These are phyloP conservation scores for Aspergillus brasiliensis DNA, from an alignment of 2,329 filamentous ascomycete species.

Conservation along the genomic window DNA sequence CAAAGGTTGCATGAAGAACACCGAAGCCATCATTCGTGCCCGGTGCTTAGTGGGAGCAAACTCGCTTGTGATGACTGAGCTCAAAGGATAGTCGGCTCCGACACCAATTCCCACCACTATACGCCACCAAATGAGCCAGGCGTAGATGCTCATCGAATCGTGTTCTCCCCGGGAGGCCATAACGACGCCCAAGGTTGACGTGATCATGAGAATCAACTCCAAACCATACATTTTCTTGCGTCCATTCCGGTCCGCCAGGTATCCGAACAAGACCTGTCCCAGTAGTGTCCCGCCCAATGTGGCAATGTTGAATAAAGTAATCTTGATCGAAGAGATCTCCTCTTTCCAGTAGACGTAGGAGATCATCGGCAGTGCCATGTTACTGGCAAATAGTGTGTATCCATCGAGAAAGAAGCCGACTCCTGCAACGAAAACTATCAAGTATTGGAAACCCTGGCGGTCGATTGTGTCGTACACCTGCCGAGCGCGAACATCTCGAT, in stretches of 20 bases:
- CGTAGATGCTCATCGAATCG: constrained; percentile 48
- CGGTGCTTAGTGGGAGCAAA: constrained; percentile 61
- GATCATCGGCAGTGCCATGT: constrained; percentile 54
- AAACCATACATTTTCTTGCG: constrained; percentile 55
- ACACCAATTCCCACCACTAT: constrained; percentile 57
- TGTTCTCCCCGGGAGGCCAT: constrained; percentile 48
- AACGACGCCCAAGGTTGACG: constrained; percentile 50
- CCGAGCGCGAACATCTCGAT: constrained; percentile 46
- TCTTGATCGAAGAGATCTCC: constrained; percentile 34
- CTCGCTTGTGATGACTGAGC: constrained; percentile 68
- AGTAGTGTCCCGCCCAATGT: constrained; percentile 51
- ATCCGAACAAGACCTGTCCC: constrained; percentile 52
- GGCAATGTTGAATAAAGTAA: constrained; percentile 49
- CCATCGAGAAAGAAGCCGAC: constrained; percentile 55
- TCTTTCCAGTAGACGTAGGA: constrained; percentile 51
- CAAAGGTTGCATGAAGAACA: constrained; percentile 70
- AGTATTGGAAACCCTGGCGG: constrained; percentile 45
- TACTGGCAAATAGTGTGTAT: constrained; percentile 53
- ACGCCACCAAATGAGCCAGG: constrained; percentile 52
- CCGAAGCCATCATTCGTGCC: constrained; percentile 67
- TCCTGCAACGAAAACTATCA: constrained; percentile 50
- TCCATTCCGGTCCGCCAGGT: constrained; percentile 51
- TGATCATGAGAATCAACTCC: constrained; percentile 52
- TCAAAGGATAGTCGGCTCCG: constrained; percentile 69
- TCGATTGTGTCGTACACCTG: constrained; percentile 50